phyloP scores from a whole-genome alignment of 345 rosid genomes.

The Eucalyptus victrix region DNA sequence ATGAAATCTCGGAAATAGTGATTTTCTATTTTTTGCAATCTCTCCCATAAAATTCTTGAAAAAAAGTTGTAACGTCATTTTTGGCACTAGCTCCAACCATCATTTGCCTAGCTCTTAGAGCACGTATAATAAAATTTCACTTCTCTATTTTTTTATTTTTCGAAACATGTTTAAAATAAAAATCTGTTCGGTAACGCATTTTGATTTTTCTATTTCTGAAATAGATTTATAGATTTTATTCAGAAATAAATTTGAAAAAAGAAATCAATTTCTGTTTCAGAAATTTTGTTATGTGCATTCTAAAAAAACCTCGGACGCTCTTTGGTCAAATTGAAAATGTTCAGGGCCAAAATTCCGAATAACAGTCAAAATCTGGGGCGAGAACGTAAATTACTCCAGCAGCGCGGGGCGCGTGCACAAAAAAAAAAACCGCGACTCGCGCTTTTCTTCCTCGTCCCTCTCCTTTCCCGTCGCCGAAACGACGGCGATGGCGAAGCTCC shows the following conservation, averaged over 20 bases:
- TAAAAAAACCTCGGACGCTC: no score
- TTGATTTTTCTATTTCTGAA: no score
- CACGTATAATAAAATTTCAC: no score
- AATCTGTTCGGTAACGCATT: no score
- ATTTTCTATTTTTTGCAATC: rapidly evolving
- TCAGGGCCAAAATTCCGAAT: not conserved
- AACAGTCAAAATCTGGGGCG: not conserved
- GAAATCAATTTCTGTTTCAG: no score
- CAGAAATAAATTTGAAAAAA: no score
- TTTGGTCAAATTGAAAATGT: not conserved
- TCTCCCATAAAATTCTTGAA: not conserved
- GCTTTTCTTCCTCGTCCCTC: not conserved
- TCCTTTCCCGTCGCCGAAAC: not conserved
- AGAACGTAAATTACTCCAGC: not conserved
- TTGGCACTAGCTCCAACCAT: not conserved
- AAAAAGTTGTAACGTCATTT: rapidly evolving
- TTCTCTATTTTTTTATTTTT: no score
- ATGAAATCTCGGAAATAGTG: rapidly evolving
- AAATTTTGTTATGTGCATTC: no score
- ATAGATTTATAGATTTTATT: no score
- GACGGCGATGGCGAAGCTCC: not conserved
- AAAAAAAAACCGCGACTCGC: not conserved
- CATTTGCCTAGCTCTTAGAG: not conserved
- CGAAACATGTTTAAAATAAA: rapidly evolving
- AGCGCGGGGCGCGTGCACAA: not conserved